Evolutionary conservation across 148 eudicot species (phyloP), one percentile per base, ranked within the genome.

Genomic region (Vaccinium vitisidaea): DNA sequence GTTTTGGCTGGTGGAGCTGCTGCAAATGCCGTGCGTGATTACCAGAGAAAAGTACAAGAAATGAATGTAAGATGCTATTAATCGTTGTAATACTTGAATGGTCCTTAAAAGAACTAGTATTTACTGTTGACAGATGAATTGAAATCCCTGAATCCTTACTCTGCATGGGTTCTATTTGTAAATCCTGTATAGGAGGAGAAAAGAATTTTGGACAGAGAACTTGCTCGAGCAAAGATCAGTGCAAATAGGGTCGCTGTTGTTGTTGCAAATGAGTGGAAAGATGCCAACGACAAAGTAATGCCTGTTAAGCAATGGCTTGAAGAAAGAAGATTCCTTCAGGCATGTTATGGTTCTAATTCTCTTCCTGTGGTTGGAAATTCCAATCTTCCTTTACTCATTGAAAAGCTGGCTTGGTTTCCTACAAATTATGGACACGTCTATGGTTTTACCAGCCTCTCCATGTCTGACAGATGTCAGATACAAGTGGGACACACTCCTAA

Each of bases 241-340:
- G 99, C 99, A 82, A 97, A 97, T 82, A 92, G 99, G 83, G 99
- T 97, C 55, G 99, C 98, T 70, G 91, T 90, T 82, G 98, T 95
- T 30, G 98, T 97, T 74, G 99, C 99, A 65, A 97, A 97, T 90
- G 99, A 97, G 70, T 97, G 99, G 99, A 97, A 97, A 92, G 99
- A 95, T 90, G 98, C 91, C 70, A 94, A 88, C 82, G 98, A 95
- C 86, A 97, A 97, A 92, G 99, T 94, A 71, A 97, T 97, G 99
- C 99, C 98, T 81, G 98, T 97, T 59, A 97, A 92, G 85, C 98
- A 97, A 87, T 97, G 99, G 98, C 94, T 97, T 75, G 99, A 97
- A 88, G 99, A 95, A 86, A 91, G 99, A 88, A 95, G 92, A 82
- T 90, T 94, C 85, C 90, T 93, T 80, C 99, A 97, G 98, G 99